Conservation (phyloP, 169 alveolate genomes). For the Nephromyces sp. region DNA sequence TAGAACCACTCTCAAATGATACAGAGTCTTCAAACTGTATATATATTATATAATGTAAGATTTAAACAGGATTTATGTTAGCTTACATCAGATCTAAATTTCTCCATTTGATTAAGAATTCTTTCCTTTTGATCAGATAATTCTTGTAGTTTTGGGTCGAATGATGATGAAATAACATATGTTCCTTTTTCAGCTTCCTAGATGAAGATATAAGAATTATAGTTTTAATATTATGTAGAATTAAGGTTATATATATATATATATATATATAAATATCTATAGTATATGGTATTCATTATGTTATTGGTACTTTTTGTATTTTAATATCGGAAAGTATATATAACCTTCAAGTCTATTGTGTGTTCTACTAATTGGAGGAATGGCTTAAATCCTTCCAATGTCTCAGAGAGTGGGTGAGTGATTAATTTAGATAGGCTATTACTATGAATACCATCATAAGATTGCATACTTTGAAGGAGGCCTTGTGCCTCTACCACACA, state of each 20-base stretch:
- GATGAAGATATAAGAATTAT: neutral
- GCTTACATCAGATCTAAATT: slow-evolving; percentile 59
- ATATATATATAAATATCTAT: too few relatives aligned
- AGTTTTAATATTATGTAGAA: neutral
- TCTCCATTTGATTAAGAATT: slow-evolving; percentile 62
- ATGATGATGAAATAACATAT: slow-evolving; percentile 65
- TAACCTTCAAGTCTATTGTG: slow-evolving; percentile 75
- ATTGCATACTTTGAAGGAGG: slow-evolving; percentile 19
- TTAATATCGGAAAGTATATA: neutral
- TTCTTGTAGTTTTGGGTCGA: slow-evolving; percentile 57
- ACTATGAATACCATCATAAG: slow-evolving; percentile 48
- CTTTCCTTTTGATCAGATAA: slow-evolving; percentile 53
- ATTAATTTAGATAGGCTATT: slow-evolving; percentile 34
- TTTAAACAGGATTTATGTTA: too few relatives aligned
- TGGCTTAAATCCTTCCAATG: slow-evolving; percentile 59
- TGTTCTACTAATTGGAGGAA: slow-evolving; percentile 77
- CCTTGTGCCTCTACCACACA: slow-evolving; percentile 37
- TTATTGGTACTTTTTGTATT: neutral
- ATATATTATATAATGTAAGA: too few relatives aligned
- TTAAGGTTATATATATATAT: too few relatives aligned
- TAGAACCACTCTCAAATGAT: slow-evolving; percentile 53
- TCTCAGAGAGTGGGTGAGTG: slow-evolving; percentile 56
- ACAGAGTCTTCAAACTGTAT: too few relatives aligned
- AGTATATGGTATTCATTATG: too few relatives aligned
- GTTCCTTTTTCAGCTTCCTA: slow-evolving; percentile 73